phyloP scores from a whole-genome alignment of 768 basidiomycete genomes.

The Tylopilus sp. region DNA sequence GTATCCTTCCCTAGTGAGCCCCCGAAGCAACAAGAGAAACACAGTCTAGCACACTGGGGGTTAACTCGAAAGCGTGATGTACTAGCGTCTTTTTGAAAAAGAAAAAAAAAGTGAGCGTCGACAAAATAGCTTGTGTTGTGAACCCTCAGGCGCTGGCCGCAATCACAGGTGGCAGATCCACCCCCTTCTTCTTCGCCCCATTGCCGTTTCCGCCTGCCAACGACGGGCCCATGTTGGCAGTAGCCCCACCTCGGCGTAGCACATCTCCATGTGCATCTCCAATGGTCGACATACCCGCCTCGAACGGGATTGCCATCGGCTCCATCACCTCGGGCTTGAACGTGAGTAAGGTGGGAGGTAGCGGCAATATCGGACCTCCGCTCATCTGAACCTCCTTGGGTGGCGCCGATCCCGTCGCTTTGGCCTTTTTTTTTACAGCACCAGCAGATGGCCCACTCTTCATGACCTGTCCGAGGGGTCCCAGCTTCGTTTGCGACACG shows the following conservation, averaged over 20 bases:
- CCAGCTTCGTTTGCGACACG: slow-evolving; percentile 63
- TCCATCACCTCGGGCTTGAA: slow-evolving; percentile 23
- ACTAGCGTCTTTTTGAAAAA: too few species aligned
- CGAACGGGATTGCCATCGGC: slow-evolving; percentile 11
- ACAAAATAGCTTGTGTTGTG: slow-evolving; percentile 8
- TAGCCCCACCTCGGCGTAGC: not conserved
- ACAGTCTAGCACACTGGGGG: slow-evolving; percentile 16
- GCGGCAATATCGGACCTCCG: slow-evolving; percentile 15
- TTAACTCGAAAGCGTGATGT: not conserved
- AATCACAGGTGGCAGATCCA: slow-evolving; percentile 34
- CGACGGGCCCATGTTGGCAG: slow-evolving; percentile 8
- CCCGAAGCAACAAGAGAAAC: not conserved
- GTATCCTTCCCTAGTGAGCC: slow-evolving; percentile 26
- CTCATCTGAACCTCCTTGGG: slow-evolving; percentile 24
- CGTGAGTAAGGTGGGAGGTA: slow-evolving; percentile 17
- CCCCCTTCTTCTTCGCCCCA: slow-evolving; percentile 24
- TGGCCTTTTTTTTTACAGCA: slow-evolving; percentile 60
- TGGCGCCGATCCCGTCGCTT: slow-evolving; percentile 20
- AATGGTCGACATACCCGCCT: slow-evolving; percentile 2
- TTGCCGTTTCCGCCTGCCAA: slow-evolving; percentile 9
- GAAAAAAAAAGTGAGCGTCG: not conserved
- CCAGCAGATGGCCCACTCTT: slow-evolving; percentile 44
- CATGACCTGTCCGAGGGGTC: slow-evolving; percentile 74
- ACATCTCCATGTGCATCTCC: slow-evolving; percentile 9
- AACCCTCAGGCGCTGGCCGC: slow-evolving; percentile 31